These are phyloP conservation scores for Mortierella sp. DNA, from an alignment of 371 early-diverging fungal species.

Conservation along the genomic window DNA sequence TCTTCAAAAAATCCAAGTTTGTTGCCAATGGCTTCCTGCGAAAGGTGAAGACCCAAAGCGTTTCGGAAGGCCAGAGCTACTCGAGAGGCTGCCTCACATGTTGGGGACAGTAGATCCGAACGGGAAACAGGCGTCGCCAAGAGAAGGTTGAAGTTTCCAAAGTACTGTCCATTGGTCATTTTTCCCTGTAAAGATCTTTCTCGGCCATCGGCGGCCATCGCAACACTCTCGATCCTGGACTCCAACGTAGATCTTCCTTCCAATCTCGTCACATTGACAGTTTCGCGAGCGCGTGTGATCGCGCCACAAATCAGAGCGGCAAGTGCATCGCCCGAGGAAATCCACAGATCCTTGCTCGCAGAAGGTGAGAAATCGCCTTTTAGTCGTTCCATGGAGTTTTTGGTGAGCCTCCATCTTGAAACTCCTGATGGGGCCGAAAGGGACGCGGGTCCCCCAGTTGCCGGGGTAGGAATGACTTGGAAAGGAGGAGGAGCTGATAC, in stretches of 20 bases:
- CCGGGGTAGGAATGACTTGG: constrained; percentile 33
- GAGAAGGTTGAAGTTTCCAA: constrained; percentile 58
- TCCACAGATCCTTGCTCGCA: constrained; percentile 36
- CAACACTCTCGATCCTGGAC: constrained; percentile 42
- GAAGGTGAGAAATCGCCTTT: constrained; percentile 54
- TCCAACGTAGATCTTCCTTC: constrained; percentile 50
- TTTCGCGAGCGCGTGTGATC: constrained; percentile 55
- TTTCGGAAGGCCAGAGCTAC: constrained; percentile 56
- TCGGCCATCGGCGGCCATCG: constrained; percentile 60
- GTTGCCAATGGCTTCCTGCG: constrained; percentile 53
- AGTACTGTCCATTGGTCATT: constrained; percentile 54
- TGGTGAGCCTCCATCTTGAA: constrained; percentile 53
- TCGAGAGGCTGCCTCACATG: constrained; percentile 37
- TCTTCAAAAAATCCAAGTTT: constrained; percentile 55
- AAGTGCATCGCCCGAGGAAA: constrained; percentile 60
- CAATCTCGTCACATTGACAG: constrained; percentile 39
- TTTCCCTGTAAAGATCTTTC: constrained; percentile 44
- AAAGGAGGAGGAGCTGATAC: constrained; percentile 50
- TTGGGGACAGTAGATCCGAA: constrained; percentile 39
- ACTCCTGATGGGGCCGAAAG: constrained; percentile 46
- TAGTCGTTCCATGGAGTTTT: constrained; percentile 33
- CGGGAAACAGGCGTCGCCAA: constrained; percentile 45
- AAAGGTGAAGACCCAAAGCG: constrained; percentile 33
- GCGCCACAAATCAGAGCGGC: constrained; percentile 53
- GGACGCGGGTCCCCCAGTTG: constrained; percentile 35